Evolutionary conservation across 768 basidiomycete species (phyloP).

Genomic region (Naematelia aurantialba): DNA sequence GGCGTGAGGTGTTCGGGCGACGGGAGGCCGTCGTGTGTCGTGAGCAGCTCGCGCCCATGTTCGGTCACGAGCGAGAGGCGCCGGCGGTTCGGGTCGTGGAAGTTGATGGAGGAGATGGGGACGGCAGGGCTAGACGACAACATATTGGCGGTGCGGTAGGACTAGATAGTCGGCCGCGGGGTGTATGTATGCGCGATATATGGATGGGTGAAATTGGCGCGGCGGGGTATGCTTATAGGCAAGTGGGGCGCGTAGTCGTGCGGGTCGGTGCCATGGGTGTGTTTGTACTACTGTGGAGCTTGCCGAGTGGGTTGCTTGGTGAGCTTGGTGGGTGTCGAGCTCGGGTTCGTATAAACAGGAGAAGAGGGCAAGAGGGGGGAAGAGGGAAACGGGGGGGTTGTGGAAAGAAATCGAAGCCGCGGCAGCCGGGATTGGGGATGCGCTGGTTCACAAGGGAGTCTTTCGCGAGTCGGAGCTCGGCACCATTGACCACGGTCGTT

Average conservation of each 20-base stretch:
- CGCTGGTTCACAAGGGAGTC: not conserved
- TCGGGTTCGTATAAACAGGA: not conserved
- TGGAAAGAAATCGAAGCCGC: too few species aligned
- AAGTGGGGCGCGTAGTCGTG: too few species aligned
- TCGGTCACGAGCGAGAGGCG: constrained; percentile 43
- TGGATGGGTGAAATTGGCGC: not conserved
- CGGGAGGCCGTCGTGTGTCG: constrained; percentile 40
- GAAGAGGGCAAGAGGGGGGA: not conserved
- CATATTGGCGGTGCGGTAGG: constrained; percentile 19
- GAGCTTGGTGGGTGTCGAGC: not conserved
- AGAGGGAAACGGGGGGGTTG: too few species aligned
- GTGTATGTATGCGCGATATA: not conserved
- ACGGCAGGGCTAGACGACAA: constrained; percentile 44
- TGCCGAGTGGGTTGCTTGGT: too few species aligned
- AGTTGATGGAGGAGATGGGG: constrained; percentile 41
- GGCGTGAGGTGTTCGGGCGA: constrained; percentile 44
- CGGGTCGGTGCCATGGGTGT: too few species aligned
- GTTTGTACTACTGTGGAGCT: too few species aligned
- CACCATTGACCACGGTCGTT: not conserved
- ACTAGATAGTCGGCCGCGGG: not conserved
- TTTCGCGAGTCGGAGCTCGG: not conserved
- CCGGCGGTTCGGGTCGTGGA: constrained; percentile 21
- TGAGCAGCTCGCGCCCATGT: constrained; percentile 34
- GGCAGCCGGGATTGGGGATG: too few species aligned
- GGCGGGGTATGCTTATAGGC: too few species aligned